phyloP scores from a whole-genome alignment of 2,329 filamentous ascomycete genomes.

The Diaporthe aspalathi region DNA sequence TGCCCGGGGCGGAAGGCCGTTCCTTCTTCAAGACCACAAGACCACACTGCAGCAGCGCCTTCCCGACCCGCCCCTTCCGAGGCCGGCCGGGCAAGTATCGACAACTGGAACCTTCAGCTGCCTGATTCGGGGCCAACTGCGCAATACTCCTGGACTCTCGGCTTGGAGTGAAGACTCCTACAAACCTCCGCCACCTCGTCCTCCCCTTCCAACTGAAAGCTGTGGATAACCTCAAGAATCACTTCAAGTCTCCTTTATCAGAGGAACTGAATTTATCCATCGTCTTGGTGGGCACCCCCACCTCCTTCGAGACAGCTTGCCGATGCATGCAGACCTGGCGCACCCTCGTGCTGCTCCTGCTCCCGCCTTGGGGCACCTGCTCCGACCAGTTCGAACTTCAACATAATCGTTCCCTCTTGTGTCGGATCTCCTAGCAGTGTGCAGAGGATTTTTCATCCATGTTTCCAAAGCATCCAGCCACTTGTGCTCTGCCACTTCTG shows the following conservation, averaged over 20 bases:
- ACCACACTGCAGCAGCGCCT: background rate
- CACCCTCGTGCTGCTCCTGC: background rate
- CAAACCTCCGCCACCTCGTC: background rate
- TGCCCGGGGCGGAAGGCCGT: background rate
- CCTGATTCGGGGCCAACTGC: background rate
- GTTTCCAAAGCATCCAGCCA: background rate
- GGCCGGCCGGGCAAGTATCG: background rate
- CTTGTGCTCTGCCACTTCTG: background rate
- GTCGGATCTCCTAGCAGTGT: too few species aligned
- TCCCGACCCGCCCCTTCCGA: background rate
- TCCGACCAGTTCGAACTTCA: background rate
- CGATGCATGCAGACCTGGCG: too few species aligned
- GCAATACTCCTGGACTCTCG: background rate
- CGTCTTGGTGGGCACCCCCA: background rate
- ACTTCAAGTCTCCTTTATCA: background rate
- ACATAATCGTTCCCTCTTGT: accelerated
- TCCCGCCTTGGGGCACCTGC: background rate
- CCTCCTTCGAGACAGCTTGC: background rate
- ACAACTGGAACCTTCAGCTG: background rate
- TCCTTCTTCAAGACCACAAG: constrained; percentile 1
- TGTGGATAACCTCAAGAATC: background rate
- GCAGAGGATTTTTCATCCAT: too few species aligned
- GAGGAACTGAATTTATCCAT: background rate
- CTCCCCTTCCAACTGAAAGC: too few species aligned
- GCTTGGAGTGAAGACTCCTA: background rate